A percentile compares a stretch with the other conserved stretches of the same genome.
phyloP scores from a whole-genome alignment of 208 protist species.

The Herpetomonas tarakana region DNA sequence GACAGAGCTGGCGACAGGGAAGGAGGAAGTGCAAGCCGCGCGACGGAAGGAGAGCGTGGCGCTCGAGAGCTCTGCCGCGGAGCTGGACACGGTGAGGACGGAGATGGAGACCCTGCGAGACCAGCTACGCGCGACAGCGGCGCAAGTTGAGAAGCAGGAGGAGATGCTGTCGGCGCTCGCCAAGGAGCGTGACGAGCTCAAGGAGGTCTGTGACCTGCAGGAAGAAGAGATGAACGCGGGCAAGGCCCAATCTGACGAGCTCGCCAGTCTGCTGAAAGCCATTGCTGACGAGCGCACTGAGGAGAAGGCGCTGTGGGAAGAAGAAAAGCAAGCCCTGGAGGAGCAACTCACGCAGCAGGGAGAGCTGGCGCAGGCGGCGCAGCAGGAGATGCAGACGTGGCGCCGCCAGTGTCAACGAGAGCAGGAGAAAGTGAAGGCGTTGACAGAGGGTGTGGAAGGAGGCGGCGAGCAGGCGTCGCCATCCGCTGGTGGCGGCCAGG shows the following conservation, averaged over 20 bases:
- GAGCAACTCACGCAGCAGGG: conserved; percentile 1
- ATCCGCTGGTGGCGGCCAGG: not conserved
- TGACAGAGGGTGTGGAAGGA: not conserved
- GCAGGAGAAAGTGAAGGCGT: not conserved
- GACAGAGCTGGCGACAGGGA: conserved; percentile 4
- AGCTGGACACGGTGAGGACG: conserved; percentile 1
- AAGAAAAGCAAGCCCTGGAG: conserved; percentile 5
- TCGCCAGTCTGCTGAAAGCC: conserved; percentile 17
- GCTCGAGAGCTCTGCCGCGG: not conserved
- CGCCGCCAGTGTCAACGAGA: conserved; percentile 4
- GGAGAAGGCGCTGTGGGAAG: conserved; percentile 13
- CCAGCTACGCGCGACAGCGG: not conserved
- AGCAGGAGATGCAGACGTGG: conserved; percentile 7
- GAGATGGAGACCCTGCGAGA: not conserved
- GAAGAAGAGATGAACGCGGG: conserved; percentile 38
- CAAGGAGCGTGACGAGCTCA: conserved; percentile 27
- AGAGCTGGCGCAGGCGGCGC: conserved; percentile 10
- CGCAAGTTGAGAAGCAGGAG: not conserved
- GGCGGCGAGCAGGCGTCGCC: not conserved
- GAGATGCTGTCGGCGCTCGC: conserved; percentile 5
- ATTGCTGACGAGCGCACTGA: conserved; percentile 16
- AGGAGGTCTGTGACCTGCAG: conserved; percentile 32
- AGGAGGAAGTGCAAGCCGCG: conserved; percentile 9
- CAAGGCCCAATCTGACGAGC: conserved; percentile 30
- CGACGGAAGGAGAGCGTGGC: not conserved